phyloP scores from a whole-genome alignment of 164 flowering plant species.

The Santalum album region DNA sequence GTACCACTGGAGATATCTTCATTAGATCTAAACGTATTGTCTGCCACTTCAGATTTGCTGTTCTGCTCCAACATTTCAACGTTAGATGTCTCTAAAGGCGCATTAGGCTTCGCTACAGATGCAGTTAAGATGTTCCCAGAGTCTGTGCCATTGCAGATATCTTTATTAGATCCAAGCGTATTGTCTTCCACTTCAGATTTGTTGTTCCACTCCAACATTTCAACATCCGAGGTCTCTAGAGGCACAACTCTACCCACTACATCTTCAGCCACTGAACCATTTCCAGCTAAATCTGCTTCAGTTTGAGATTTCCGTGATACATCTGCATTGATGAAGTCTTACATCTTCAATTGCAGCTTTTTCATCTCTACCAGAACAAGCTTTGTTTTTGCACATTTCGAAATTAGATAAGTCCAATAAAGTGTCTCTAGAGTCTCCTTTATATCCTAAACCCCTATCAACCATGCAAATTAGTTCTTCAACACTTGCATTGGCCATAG shows the following conservation, averaged over 20 bases:
- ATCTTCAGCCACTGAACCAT: slow-evolving; percentile 3
- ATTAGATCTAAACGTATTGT: not conserved
- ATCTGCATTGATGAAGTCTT: slow-evolving; percentile 8
- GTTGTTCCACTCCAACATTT: slow-evolving; percentile 4
- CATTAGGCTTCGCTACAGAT: too few species aligned
- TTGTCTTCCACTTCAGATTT: slow-evolving; percentile 1
- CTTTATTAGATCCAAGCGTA: not conserved
- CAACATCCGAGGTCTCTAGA: slow-evolving; percentile 3
- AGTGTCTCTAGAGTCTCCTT: slow-evolving; percentile 12
- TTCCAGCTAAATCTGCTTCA: not conserved
- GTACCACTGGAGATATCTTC: slow-evolving; percentile 1
- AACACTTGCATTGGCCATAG: not conserved
- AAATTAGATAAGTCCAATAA: slow-evolving; percentile 21
- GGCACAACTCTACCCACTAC: not conserved
- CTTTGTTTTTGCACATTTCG: slow-evolving; percentile 13
- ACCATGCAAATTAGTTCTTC: slow-evolving; percentile 26
- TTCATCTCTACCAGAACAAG: slow-evolving; percentile 7
- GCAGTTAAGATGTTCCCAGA: not conserved
- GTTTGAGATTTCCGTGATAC: not conserved
- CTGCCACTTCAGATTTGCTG: not conserved
- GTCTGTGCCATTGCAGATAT: slow-evolving; percentile 1
- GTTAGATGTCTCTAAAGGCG: too few species aligned
- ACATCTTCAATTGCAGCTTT: not conserved
- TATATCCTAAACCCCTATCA: slow-evolving; percentile 12
- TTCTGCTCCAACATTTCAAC: too few species aligned